These are phyloP conservation scores for Aspergillus sp. DNA, from an alignment of 2,329 filamentous ascomycete genomes.

Conservation along the genomic window DNA sequence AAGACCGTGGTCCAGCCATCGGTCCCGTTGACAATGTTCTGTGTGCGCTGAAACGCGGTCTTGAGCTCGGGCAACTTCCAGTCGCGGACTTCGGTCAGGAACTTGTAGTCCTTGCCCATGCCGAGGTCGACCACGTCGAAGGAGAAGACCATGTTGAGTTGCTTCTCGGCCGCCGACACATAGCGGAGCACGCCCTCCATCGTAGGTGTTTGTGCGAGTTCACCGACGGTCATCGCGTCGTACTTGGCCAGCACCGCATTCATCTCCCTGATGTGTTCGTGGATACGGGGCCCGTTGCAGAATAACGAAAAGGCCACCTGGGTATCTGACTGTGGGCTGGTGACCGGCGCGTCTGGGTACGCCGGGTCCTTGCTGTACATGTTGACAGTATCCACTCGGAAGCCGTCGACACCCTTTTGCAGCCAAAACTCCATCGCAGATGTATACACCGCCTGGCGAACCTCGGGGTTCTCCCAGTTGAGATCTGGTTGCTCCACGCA, in stretches of 20 bases:
- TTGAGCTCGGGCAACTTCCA: slow-evolving; percentile 59
- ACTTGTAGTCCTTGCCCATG: slow-evolving; percentile 2
- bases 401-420: slow-evolving; percentile 71
- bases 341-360: slow-evolving; percentile 53
- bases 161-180: slow-evolving; percentile 61
- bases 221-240: slow-evolving; percentile 63
- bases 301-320: slow-evolving; percentile 65
- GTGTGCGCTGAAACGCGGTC: slow-evolving; percentile 55
- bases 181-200: slow-evolving; percentile 57
- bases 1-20: slow-evolving; percentile 68
- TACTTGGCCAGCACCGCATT: slow-evolving; percentile 58
- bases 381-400: slow-evolving; percentile 74
- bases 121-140: slow-evolving; percentile 54
- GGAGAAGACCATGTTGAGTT: slow-evolving; percentile 73
- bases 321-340: slow-evolving; percentile 53
- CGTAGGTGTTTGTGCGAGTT: slow-evolving; percentile 62
- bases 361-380: slow-evolving; percentile 67
- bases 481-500: slow-evolving; percentile 76
- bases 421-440: slow-evolving; percentile 77
- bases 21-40: slow-evolving; percentile 61
- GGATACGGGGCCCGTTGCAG: slow-evolving; percentile 61
- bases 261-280: slow-evolving; percentile 61
- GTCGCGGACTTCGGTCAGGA: not conserved
- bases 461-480: slow-evolving; percentile 76
- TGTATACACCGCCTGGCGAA: slow-evolving; percentile 70